These are phyloP conservation scores for Musa itinerans DNA, from an alignment of 176 grass and related monocot species.

Conservation along the genomic window DNA sequence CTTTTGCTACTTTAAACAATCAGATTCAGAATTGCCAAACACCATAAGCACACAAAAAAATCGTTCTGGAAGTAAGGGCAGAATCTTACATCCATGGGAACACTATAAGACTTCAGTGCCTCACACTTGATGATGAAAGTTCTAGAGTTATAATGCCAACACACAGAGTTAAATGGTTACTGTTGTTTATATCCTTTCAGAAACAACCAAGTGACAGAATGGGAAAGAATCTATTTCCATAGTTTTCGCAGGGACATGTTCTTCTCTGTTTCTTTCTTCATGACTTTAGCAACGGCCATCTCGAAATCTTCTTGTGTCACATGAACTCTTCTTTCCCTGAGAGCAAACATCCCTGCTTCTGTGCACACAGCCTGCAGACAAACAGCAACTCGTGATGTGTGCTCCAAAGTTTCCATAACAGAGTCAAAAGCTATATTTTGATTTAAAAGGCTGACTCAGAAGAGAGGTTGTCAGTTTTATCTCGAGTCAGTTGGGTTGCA, in stretches of 20 bases:
- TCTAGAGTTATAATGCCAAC: too few relatives aligned
- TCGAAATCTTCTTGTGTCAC: conserved; percentile 72
- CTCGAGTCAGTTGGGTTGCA: too few relatives aligned
- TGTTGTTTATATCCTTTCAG: background rate
- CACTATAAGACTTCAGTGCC: too few relatives aligned
- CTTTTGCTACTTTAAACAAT: too few relatives aligned
- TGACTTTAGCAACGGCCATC: conserved; percentile 69
- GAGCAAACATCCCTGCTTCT: conserved; percentile 76
- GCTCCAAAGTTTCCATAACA: background rate
- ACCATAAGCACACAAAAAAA: too few relatives aligned
- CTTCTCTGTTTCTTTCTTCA: conserved; percentile 76
- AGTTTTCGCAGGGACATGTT: conserved; percentile 77
- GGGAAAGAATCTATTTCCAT: conserved; percentile 42
- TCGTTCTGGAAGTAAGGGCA: too few relatives aligned
- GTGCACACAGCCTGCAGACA: conserved; percentile 59
- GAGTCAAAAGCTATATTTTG: background rate
- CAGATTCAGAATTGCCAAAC: too few relatives aligned
- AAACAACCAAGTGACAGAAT: background rate
- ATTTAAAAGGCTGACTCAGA: background rate
- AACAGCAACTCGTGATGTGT: background rate
- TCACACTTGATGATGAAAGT: too few relatives aligned
- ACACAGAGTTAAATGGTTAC: background rate
- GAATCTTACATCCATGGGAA: too few relatives aligned
- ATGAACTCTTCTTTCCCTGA: conserved; percentile 63
- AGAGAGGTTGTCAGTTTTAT: too few relatives aligned